phyloP scores from a whole-genome alignment of 2,329 filamentous ascomycete species.

The Botrytis paeoniae region DNA sequence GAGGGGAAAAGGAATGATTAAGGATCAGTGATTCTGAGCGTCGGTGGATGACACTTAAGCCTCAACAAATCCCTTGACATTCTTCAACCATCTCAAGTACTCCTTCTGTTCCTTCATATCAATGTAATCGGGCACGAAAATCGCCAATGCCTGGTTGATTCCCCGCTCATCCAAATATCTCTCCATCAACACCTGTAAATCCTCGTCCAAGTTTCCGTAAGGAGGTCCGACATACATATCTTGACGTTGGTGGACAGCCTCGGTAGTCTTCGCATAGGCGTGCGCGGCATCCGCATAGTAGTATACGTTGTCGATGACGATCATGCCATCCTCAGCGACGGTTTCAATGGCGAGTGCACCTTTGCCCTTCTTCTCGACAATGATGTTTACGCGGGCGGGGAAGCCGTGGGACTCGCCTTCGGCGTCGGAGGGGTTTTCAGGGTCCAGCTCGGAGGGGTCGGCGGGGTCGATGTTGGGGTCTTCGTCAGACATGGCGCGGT shows the following conservation, averaged over 20 bases:
- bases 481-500: slow-evolving; percentile 55
- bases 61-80: slow-evolving; percentile 82
- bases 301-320: slow-evolving; percentile 87
- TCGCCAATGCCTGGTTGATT: slow-evolving; percentile 78
- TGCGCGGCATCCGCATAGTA: slow-evolving; percentile 78
- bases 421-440: slow-evolving; percentile 53
- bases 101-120: slow-evolving; percentile 98
- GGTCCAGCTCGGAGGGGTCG: slow-evolving; percentile 54
- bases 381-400: slow-evolving; percentile 79
- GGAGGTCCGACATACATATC: slow-evolving; percentile 85
- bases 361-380: slow-evolving; percentile 81
- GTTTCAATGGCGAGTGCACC: slow-evolving; percentile 87
- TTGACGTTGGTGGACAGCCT: slow-evolving; percentile 72
- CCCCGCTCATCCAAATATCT: slow-evolving; percentile 93
- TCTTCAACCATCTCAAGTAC: slow-evolving; percentile 86
- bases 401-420: slow-evolving; percentile 55
- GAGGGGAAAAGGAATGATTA: neutral
- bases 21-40: neutral
- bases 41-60: slow-evolving; percentile 46
- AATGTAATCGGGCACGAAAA: slow-evolving; percentile 94
- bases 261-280: slow-evolving; percentile 71
- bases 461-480: slow-evolving; percentile 40
- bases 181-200: slow-evolving; percentile 89
- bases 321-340: slow-evolving; percentile 77
- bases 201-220: slow-evolving; percentile 92